Evolutionary conservation across 805 yeast species (phyloP), one percentile per base, ranked within the genome.

Genomic region (Pichia californica): DNA sequence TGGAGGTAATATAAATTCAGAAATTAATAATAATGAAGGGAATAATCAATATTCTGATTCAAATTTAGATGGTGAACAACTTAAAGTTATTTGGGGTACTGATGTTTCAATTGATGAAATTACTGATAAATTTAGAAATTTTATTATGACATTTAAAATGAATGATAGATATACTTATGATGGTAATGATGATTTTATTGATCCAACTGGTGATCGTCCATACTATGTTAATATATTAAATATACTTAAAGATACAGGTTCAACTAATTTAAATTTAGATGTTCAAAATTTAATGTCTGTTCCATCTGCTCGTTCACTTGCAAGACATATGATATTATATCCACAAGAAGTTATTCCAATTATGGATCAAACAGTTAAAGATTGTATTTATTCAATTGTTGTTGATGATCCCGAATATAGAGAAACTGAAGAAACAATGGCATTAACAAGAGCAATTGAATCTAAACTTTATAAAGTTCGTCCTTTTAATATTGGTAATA

Each of bases 291-390:
- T 93, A 48, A 68, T 83, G 44, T 80, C 93, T 7, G 88, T 77
- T 57, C 81, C 83, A 4, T 73, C 81, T 26, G 81, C 97, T 5
- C 77, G 76, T 48, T 87, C 84, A 56, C 68, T 93, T 41, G 93
- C 85, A 64, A 76, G 85, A 57, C 96, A 91, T 63, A 69, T 93
- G 51, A 76, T 88, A 51, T 85, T 88, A 58, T 93, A 89, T 59
- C 99, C 99, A 0, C 97, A 89, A 61, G 99, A 93, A 70, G 87
- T 93, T 31, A 81, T 93, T 43, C 97, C 99, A 10, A 87, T 93
- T 54, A 89, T 93, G 97, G 99, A 93, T 71, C 96, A 89, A 58
- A 81, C 96, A 4, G 75, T 89, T 44, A 88, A 88, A 59, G 96
- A 91, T 59, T 82, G 88, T 55, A 78, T 93, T 78, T 81, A 88